Base-by-base conservation (phyloP, 352 stramenopile genomes). In the Elongisporangium anandrum region DNA sequence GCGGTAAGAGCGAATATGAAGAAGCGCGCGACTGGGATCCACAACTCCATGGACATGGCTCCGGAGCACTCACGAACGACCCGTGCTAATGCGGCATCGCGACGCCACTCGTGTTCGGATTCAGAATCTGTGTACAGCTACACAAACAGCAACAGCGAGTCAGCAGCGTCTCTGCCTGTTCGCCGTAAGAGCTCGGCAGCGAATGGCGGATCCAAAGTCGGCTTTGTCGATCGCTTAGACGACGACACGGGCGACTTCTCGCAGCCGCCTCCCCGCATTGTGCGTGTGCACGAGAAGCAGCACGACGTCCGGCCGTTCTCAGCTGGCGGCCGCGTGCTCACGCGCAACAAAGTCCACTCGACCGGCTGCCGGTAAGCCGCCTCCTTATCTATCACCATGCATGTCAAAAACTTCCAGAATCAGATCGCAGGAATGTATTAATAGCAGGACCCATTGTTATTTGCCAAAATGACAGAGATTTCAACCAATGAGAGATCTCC, bases 261-360 rank as follows among this genome's bases (percentile, higher is more conserved):
- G 9, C 26, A 59, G 19, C 29, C 26, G 1, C 47, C 60, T 10
- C 81, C 81, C 3, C 76, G 81, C 7, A 63, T 90, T 15, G 63
- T 77, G 19, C 66, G 67, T 16, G 71, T 85, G 24, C 81, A 90
- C 39, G 67, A 73, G n/a, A 90, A 88, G 64, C 81, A 90, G 63
- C 69, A 73, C 57, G 77, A 87, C 34, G 50, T 49, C 15, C 70
- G 73, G 13, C 81, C 79, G 20, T 90, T 81, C 60, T 82, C 73
- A 3, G 60, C 80, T 15, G 71, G 71, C 22, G 69, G 66, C 21
- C 68, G 66, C 16, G 65, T 82, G 48, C 60, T 86, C 17, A 59
- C 65, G 23, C 77, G 67, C 20, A 88, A 57, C 64, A 90, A 88
- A 71, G 66, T 75, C 21, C 66, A 56, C n/a, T 84, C 77, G 15